These are phyloP conservation scores for Candida albicans DNA, from an alignment of 1,139 yeast species.

Conservation along the genomic window DNA sequence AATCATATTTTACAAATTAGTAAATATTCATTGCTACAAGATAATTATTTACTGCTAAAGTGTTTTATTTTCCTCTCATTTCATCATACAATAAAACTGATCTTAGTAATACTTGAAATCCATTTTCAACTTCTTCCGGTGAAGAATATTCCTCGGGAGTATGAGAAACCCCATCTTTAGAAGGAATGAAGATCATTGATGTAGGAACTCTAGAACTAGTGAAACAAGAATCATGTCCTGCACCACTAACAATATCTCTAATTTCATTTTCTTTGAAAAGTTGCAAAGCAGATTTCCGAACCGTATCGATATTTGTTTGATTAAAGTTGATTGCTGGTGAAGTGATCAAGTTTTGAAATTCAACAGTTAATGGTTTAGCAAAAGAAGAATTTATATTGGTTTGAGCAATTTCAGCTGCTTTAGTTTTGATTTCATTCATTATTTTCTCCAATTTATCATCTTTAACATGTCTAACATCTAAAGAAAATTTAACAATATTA, in stretches of 20 bases:
- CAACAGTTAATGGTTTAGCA: slow-evolving; percentile 29
- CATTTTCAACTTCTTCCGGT: slow-evolving; percentile 61
- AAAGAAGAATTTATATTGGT: slow-evolving; percentile 13
- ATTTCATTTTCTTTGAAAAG: slow-evolving; percentile 45
- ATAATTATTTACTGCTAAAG: too few relatives aligned
- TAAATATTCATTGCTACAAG: too few relatives aligned
- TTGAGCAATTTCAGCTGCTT: slow-evolving; percentile 27
- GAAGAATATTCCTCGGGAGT: slow-evolving; percentile 65
- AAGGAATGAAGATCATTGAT: slow-evolving; percentile 73
- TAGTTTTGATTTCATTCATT: slow-evolving; percentile 36
- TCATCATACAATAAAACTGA: slow-evolving; percentile 59
- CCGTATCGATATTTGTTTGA: slow-evolving; percentile 48
- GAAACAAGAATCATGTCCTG: slow-evolving; percentile 72
- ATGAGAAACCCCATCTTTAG: slow-evolving; percentile 69
- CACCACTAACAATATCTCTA: slow-evolving; percentile 60
- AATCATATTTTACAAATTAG: too few relatives aligned
- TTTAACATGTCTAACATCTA: slow-evolving; percentile 57
- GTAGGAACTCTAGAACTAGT: slow-evolving; percentile 61
- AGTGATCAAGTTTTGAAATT: slow-evolving; percentile 41
- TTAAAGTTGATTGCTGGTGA: slow-evolving; percentile 61
- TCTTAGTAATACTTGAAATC: slow-evolving; percentile 57
- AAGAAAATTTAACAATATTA: slow-evolving; percentile 53
- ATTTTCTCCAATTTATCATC: slow-evolving; percentile 47
- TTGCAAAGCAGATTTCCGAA: slow-evolving; percentile 50
- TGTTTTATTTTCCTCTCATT: slow-evolving; percentile 11